Percentiles rank a stretch among this genome's conserved stretches.
Conservation (phyloP, 331 rosid species). For the Pyracantha coccinea region DNA sequence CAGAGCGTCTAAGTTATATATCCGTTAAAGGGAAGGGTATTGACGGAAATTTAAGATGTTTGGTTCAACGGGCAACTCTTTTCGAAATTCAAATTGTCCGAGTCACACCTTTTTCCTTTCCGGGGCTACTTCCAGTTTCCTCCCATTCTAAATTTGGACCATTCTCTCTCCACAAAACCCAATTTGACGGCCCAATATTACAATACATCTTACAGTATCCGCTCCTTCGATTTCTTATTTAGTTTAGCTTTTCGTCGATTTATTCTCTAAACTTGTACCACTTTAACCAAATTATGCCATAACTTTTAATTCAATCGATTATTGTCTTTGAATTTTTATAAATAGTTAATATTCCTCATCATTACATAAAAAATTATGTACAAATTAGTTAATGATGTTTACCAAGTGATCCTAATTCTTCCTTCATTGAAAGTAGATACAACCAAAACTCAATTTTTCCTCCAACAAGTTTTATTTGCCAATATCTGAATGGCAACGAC, state of each 20-base stretch:
- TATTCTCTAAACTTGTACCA: not conserved
- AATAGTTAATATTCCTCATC: no score
- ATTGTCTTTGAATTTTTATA: no score
- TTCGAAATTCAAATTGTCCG: not conserved
- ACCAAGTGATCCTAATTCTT: no score
- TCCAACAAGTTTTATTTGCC: no score
- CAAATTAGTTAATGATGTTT: no score
- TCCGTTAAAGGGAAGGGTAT: not conserved
- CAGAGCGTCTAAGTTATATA: not conserved
- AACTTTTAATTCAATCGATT: no score
- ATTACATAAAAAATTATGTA: no score
- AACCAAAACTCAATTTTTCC: no score
- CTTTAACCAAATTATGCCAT: no score
- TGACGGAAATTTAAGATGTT: not conserved
- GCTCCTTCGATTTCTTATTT: fast-evolving
- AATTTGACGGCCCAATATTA: not conserved
- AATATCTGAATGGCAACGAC: no score
- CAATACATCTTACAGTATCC: fast-evolving
- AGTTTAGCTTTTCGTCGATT: not conserved
- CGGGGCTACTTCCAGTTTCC: not conserved
- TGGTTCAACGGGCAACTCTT: not conserved
- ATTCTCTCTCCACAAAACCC: not conserved
- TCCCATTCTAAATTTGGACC: not conserved
- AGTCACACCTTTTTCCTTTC: not conserved
- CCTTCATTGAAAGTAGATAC: no score